These are phyloP conservation scores for Plectosphaerella sp. DNA, from an alignment of 2,329 filamentous ascomycete genomes.

Conservation along the genomic window DNA sequence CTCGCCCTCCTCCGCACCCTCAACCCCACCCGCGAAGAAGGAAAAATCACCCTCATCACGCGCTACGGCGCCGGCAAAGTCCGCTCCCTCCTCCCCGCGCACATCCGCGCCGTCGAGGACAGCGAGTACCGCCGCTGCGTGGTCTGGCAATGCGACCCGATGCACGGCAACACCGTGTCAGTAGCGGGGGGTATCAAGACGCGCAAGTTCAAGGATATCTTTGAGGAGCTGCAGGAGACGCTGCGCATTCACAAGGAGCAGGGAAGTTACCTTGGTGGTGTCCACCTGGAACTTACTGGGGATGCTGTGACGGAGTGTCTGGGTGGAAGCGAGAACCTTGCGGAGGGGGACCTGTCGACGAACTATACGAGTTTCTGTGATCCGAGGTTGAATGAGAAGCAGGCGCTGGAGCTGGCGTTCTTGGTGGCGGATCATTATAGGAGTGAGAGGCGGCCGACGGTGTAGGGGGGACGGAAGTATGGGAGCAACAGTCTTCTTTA, in stretches of 20 bases:
- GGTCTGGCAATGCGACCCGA: constrained; percentile 98
- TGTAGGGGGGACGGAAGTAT: background rate
- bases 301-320: constrained; percentile 96
- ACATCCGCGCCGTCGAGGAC: constrained; percentile 83
- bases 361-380: constrained; percentile 98
- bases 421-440: constrained; percentile 79
- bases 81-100: constrained; percentile 67
- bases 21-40: constrained; percentile 76
- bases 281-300: constrained; percentile 92
- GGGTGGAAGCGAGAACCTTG: constrained; percentile 81
- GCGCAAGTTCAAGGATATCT: constrained; percentile 83
- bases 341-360: constrained; percentile 80
- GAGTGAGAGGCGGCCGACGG: constrained; percentile 21
- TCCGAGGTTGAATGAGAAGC: constrained; percentile 93
- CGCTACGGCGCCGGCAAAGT: constrained; percentile 85
- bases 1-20: constrained; percentile 76
- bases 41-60: constrained; percentile 94
- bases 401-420: constrained; percentile 92
- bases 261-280: constrained; percentile 83
- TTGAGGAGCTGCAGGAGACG: constrained; percentile 79
- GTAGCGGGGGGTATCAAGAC: constrained; percentile 84
- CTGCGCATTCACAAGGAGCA: constrained; percentile 79
- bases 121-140: constrained; percentile 65
- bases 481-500: background rate
- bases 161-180: constrained; percentile 79